Evolutionary conservation across 768 basidiomycete species (phyloP), one percentile per base, ranked within the genome.

Genomic region (Mycena capillaripes): DNA sequence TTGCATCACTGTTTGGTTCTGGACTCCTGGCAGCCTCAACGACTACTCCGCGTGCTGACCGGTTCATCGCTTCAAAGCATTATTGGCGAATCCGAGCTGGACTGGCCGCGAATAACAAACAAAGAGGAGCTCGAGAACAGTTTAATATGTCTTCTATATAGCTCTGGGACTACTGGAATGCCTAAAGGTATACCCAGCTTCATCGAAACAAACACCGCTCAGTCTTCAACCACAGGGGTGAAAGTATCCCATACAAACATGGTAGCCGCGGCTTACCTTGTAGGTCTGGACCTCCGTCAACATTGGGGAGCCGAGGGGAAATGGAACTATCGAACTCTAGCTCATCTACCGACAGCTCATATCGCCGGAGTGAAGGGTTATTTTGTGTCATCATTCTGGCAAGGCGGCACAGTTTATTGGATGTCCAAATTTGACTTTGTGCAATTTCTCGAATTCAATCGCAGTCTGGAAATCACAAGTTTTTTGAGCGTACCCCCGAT

Each of bases 121-220:
- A 61, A 52, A 52, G 40, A 70, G 6, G 42, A 62, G 44, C 73
- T 74, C 1, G 73, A 74, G 32, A 66, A 70, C 59, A 67, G 64
- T 52, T 6, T 74, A 1, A 58, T 70, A 38, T 74, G 73, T 40
- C 38, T 74, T 6, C 69, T 74, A 1, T 70, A 74, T 44, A 65
- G 62, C 52, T 73, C 72, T 10, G 72, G 72, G 4, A 69, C 72
- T 11, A 73, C 72, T 4, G 72, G 72, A 1, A 34, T 67, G 17
- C 72, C 72, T 0, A 73, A 73, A 69, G 72, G 72, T 73, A n/a
- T n/a, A n/a, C n/a, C n/a, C n/a, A n/a, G 21, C 12, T 34, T 57
- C 25, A 48, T 5, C 3, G 29, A 17, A 8, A 32, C 6, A 44
- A 11, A 2, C 0, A 32, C 9, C 4, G n/a, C 67, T 62, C 7